Percentiles rank a stretch among this genome's conserved stretches.
phyloP scores from a whole-genome alignment of 1,284 basidiomycete genomes.

The Heimioporus retisporus region DNA sequence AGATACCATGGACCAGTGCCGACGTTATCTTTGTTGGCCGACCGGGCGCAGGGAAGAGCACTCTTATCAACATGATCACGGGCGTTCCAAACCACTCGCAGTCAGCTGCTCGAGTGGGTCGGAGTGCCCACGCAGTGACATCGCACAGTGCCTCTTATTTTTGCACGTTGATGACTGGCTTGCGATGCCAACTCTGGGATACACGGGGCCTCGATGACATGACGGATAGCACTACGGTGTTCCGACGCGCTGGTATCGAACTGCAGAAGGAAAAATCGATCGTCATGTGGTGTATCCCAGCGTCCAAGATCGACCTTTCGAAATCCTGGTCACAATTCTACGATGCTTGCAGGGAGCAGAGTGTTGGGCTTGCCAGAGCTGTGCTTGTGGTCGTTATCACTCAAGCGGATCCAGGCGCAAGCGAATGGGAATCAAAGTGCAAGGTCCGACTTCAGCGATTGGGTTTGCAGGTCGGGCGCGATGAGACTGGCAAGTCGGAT shows the following conservation, averaged over 20 bases:
- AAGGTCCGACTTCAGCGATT: background rate
- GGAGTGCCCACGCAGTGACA: background rate
- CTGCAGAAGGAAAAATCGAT: too few relatives aligned
- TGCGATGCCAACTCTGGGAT: constrained; percentile 3
- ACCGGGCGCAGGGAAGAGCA: constrained; percentile 2
- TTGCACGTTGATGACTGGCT: background rate
- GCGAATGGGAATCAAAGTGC: background rate
- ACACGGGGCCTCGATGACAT: background rate
- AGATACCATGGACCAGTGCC: background rate
- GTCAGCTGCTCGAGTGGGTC: background rate
- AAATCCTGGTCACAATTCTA: too few relatives aligned
- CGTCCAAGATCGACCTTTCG: too few relatives aligned
- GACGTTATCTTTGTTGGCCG: background rate
- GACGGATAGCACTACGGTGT: background rate
- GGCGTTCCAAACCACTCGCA: constrained; percentile 1
- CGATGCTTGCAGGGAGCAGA: too few relatives aligned
- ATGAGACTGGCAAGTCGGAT: background rate
- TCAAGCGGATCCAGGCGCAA: background rate
- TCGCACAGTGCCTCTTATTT: background rate
- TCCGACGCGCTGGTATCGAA: too few relatives aligned
- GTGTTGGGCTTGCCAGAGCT: background rate
- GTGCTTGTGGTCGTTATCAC: background rate
- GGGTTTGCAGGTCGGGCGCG: background rate
- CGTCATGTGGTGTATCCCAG: too few relatives aligned
- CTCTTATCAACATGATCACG: constrained; percentile 7